Percentiles rank a stretch among this genome's conserved stretches.
Evolutionary conservation across 768 basidiomycete genomes (phyloP).

Genomic region (Pholiota conissans): DNA sequence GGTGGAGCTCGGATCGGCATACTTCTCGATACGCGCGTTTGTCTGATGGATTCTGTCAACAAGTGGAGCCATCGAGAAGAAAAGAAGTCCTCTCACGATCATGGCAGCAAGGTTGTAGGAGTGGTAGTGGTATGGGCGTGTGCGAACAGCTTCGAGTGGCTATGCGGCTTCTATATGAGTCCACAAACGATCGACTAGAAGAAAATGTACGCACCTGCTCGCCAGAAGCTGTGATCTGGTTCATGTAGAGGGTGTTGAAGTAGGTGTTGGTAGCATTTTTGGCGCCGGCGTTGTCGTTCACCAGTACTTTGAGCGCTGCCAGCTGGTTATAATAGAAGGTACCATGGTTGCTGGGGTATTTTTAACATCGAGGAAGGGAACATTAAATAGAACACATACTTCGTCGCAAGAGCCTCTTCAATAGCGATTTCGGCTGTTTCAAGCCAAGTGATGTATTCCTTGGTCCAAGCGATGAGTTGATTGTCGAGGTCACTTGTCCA

Average conservation of each 20-base stretch:
- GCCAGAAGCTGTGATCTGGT: constrained; percentile 56
- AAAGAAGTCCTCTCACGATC: constrained; percentile 51
- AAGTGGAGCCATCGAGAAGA: not conserved
- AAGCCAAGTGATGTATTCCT: constrained; percentile 56
- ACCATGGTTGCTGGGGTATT: constrained; percentile 56
- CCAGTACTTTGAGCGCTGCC: constrained; percentile 53
- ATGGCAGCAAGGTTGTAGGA: constrained; percentile 69
- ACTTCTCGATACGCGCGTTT: constrained; percentile 53
- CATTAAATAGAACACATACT: constrained; percentile 36
- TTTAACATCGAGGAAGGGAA: not conserved
- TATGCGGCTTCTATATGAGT: constrained; percentile 20
- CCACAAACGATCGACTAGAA: too few relatives aligned
- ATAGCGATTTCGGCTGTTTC: constrained; percentile 47
- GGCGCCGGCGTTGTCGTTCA: constrained; percentile 51
- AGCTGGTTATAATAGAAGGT: constrained; percentile 64
- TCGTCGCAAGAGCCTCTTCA: constrained; percentile 43
- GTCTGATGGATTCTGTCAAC: constrained; percentile 37
- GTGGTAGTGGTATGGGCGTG: constrained; percentile 66
- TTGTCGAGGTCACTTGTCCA: constrained; percentile 57
- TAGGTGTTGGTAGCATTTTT: constrained; percentile 44
- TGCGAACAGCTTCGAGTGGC: constrained; percentile 62
- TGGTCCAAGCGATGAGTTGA: constrained; percentile 50
- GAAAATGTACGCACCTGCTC: constrained; percentile 44
- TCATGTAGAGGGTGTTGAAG: constrained; percentile 48
- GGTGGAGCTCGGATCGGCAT: constrained; percentile 38